A percentile compares a stretch with the other conserved stretches of the same genome.
Conservation (phyloP, 495 filamentous ascomycete species). For the Penicillium longicatenatum region DNA sequence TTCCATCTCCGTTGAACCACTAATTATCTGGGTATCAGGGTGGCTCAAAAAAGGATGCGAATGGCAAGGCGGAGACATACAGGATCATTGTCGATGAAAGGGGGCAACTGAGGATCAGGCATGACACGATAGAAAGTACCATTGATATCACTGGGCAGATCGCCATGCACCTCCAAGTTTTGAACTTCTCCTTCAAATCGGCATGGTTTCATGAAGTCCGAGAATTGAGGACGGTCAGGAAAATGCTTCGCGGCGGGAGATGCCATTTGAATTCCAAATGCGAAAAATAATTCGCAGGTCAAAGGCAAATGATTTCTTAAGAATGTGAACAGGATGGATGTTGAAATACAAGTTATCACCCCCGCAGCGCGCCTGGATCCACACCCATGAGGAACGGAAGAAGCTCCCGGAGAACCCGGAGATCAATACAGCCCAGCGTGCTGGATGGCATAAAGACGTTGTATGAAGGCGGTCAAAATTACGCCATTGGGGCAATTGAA, state of each 20-base stretch:
- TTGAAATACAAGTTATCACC: too few relatives aligned
- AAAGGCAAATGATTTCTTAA: too few relatives aligned
- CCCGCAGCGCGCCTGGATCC: too few relatives aligned
- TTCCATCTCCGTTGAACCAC: constrained; percentile 38
- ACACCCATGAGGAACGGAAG: too few relatives aligned
- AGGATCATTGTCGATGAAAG: constrained; percentile 21
- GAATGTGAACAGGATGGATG: too few relatives aligned
- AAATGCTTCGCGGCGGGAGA: constrained; percentile 2
- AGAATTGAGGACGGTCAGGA: constrained; percentile 28
- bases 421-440: too few relatives aligned
- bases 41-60: not conserved
- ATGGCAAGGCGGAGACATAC: constrained; percentile 8
- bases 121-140: constrained; percentile 32
- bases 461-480: too few relatives aligned
- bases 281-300: too few relatives aligned
- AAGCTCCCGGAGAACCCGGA: too few relatives aligned
- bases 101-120: constrained; percentile 32
- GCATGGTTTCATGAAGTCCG: constrained; percentile 23
- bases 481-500: too few relatives aligned
- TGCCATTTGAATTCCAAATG: not conserved
- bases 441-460: too few relatives aligned
- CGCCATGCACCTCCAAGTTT: constrained; percentile 22
- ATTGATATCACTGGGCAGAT: constrained; percentile 34
- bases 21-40: not conserved
- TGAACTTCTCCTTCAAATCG: constrained; percentile 23